Evolutionary conservation across 225 moss, liverwort and hornwort genomes (phyloP), one percentile per base, ranked within the genome.

Genomic region (Takakia lepidozioides): DNA sequence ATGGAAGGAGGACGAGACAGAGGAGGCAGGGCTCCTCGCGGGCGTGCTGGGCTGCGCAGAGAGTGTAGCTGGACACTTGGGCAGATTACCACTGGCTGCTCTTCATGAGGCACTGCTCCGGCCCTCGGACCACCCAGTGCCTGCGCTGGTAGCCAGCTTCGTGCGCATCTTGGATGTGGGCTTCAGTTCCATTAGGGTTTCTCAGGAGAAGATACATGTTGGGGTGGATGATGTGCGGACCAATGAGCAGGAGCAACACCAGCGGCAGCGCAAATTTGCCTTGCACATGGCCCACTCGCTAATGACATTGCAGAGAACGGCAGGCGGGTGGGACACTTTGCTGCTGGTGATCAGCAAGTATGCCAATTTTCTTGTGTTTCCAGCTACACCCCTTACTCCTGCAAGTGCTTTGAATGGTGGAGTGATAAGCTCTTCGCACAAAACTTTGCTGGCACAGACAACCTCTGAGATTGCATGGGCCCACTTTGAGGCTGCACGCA

Each of bases 151-250:
- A 28, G 68, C 76, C 35, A 85, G 74, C 28, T 71, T 85, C 48
- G 52, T 74, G 65, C 73, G 71, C 25, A 73, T 85, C 49, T 44
- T 98, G 58, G 87, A 87, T 51, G 78, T 85, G 41, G 98, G 98
- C 48, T 87, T 78, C 27, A 78, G 53, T 64, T 58, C 87, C 20
- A 62, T 71, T 35, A 56, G 69, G 46, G 46, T 66, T 29, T 51
- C 69, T 25, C 68, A 72, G 48, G 80, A 77, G 57, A 78, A 54
- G 43, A 73, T 69, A 25, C 52, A 78, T 46, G 69, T 90, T 59
- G 98, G 98, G 44, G 78, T 98, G 20, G 98, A 98, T 72, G 98
- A 85, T 54, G 75, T 91, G 23, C 87, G 87, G 41, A 59, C 44
- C 11, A 87, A 77, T 60, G 78, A 75, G 56, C 74, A 83, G 62